A percentile compares a stretch with the other conserved stretches of the same genome.
phyloP scores from a whole-genome alignment of 495 filamentous ascomycete species.

The Penicillium ucsense region DNA sequence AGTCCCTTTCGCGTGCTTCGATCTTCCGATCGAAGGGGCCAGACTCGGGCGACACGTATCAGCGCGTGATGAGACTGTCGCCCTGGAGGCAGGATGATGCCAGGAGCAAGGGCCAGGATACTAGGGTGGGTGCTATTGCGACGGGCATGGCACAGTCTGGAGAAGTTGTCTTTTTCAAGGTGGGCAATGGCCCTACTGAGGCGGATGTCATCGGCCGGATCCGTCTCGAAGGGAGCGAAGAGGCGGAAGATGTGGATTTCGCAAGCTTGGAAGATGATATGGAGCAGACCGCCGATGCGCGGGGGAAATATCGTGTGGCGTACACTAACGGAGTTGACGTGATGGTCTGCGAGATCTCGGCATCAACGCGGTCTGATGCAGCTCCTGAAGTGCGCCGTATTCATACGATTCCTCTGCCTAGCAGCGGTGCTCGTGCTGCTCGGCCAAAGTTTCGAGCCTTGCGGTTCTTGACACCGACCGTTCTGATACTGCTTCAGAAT shows the following conservation, averaged over 20 bases:
- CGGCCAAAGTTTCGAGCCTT: conserved; percentile 52
- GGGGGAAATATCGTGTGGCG: conserved; percentile 54
- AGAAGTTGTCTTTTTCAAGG: conserved; percentile 74
- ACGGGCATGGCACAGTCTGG: conserved; percentile 61
- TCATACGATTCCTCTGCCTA: conserved; percentile 52
- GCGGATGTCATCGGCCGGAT: conserved; percentile 60
- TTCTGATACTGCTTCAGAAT: conserved; percentile 43
- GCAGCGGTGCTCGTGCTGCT: conserved; percentile 24
- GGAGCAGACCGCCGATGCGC: conserved; percentile 11
- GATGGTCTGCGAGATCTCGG: conserved; percentile 33
- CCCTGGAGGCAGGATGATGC: conserved; percentile 38
- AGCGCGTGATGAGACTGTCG: conserved; percentile 66
- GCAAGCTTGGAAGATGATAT: conserved; percentile 36
- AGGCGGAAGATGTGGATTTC: conserved; percentile 78
- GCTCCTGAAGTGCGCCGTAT: conserved; percentile 46
- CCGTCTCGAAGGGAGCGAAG: conserved; percentile 47
- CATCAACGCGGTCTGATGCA: conserved; percentile 32
- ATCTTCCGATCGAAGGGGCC: conserved; percentile 50
- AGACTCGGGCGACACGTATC: conserved; percentile 56
- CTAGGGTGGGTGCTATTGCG: conserved; percentile 61
- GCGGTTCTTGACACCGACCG: conserved; percentile 58
- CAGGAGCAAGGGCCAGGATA: conserved; percentile 5
- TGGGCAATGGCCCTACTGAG: conserved; percentile 42
- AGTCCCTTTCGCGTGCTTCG: conserved; percentile 45
- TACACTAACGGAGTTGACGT: conserved; percentile 78